Evolutionary conservation across 371 early-diverging fungal genomes (phyloP), one percentile per base, ranked within the genome.

Genomic region (Mucor piriformis): DNA sequence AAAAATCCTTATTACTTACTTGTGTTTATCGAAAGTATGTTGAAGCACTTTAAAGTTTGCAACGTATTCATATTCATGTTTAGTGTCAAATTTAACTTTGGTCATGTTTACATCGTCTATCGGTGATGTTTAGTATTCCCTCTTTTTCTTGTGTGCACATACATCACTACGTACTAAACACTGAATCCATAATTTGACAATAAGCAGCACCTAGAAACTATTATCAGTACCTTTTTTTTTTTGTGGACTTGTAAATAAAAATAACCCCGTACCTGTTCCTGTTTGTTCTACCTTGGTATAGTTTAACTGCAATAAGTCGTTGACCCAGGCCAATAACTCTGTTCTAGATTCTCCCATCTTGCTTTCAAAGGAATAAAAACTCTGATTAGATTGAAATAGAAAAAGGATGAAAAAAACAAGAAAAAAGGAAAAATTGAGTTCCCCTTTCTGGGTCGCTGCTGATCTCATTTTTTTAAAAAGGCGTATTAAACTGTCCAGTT

Each of bases 221-320:
- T 25, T 24, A 23, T 7, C 20, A 27, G 44, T 42, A 54, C 25
- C 32, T 12, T 27, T 27, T 29, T 21, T 40, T 32, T n/a, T 18
- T 13, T n/a, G n/a, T 38, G 18, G 16, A 11, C 18, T 21, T 7
- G 11, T 7, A 24, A 40, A 53, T 15, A 53, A 24, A 20, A 43
- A 24, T 21, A 18, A 10, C 13, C 10, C 1, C 16, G 51, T 86
- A 91, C 95, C 95, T 59, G 93, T 87, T 47, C 98, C 97, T 49
- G 90, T 84, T 64, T 95, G 95, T 71, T 96, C 96, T 34, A 96
- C 82, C 69, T 94, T 96, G 62, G 94, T 93, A 73, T 92, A 92
- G 61, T 82, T 90, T 47, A 93, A 74, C 57, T 89, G 89, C 34
- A 92, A 83, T 12, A 95, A 85, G 54, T 93, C 93, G 71, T 96